A percentile compares a stretch with the other conserved stretches of the same genome.
phyloP scores from a whole-genome alignment of 139 green algal species.

The Pedinophyceae sp. region DNA sequence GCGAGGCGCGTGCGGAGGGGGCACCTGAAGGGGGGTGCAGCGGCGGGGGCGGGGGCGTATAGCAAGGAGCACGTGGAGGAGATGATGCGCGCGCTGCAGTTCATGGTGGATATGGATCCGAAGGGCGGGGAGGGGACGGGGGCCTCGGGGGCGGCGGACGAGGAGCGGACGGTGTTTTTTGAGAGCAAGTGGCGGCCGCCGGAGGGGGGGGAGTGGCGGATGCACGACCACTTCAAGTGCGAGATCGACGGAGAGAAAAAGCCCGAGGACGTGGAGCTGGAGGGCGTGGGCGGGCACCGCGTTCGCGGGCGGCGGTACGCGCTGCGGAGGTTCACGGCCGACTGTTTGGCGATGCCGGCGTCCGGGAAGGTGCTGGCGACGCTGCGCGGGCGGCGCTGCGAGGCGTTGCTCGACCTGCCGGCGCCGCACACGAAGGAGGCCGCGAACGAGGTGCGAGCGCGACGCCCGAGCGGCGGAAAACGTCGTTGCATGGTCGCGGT shows the following conservation, averaged over 20 bases:
- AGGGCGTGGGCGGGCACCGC: neutral
- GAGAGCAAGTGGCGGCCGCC: conserved; percentile 26
- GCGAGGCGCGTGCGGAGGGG: conserved; percentile 4
- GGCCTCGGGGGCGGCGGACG: too few relatives aligned
- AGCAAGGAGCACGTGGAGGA: neutral
- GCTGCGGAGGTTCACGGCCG: neutral
- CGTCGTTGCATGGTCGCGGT: too few relatives aligned
- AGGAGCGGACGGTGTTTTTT: neutral
- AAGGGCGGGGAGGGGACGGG: neutral
- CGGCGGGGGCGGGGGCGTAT: conserved; percentile 8
- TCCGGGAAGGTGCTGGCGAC: conserved; percentile 19
- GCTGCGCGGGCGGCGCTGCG: conserved; percentile 4
- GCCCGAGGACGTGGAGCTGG: conserved; percentile 11
- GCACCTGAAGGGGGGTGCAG: conserved; percentile 16
- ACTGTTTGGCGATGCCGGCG: conserved; percentile 12
- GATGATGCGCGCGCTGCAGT: neutral
- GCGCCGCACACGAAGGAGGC: conserved; percentile 11
- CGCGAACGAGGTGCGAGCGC: too few relatives aligned
- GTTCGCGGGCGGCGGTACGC: conserved; percentile 7
- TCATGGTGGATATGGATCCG: neutral
- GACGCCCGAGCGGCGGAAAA: too few relatives aligned
- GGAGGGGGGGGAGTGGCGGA: neutral
- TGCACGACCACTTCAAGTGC: neutral
- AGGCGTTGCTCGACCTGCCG: conserved; percentile 18
- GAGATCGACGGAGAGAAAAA: neutral